A percentile compares a stretch with the other conserved stretches of the same genome.
Evolutionary conservation across 2,329 filamentous ascomycete genomes (phyloP).

Genomic region (Scedosporium minutisporum): DNA sequence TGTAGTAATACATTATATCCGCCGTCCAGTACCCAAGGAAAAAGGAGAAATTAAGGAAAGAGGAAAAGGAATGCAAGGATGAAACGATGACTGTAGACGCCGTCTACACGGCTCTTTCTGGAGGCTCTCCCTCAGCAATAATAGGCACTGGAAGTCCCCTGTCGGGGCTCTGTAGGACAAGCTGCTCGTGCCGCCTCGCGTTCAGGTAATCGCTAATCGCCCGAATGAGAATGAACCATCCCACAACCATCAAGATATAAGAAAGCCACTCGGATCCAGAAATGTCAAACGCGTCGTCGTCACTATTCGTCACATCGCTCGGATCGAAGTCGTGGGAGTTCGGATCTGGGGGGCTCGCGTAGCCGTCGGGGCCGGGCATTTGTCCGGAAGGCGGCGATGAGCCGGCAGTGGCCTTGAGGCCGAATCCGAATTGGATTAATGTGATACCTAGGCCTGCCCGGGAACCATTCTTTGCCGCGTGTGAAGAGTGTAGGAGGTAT

Average conservation of each 20-base stretch:
- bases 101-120: slow-evolving; percentile 62
- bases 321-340: slow-evolving; percentile 86
- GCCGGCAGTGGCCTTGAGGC: slow-evolving; percentile 56
- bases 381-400: slow-evolving; percentile 33
- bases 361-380: slow-evolving; percentile 44
- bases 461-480: slow-evolving; percentile 95
- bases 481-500: slow-evolving; percentile 93
- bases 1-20: neutral
- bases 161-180: slow-evolving; percentile 88
- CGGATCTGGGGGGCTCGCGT: slow-evolving; percentile 69
- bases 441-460: slow-evolving; percentile 90
- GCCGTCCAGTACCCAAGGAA: neutral
- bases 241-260: slow-evolving; percentile 90
- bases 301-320: slow-evolving; percentile 46
- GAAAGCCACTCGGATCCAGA: slow-evolving; percentile 78
- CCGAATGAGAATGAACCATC: slow-evolving; percentile 95
- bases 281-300: slow-evolving; percentile 43
- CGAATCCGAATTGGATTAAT: slow-evolving; percentile 92
- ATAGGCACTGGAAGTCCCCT: slow-evolving; percentile 75
- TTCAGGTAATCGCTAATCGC: slow-evolving; percentile 85
- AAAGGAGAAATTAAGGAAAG: neutral
- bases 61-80: slow-evolving; percentile 2
- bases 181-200: slow-evolving; percentile 80
- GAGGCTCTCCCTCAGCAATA: slow-evolving; percentile 73
- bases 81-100: neutral